Base-by-base conservation (phyloP, 2,329 filamentous ascomycete species). In the Clarireedia monteithiana region DNA sequence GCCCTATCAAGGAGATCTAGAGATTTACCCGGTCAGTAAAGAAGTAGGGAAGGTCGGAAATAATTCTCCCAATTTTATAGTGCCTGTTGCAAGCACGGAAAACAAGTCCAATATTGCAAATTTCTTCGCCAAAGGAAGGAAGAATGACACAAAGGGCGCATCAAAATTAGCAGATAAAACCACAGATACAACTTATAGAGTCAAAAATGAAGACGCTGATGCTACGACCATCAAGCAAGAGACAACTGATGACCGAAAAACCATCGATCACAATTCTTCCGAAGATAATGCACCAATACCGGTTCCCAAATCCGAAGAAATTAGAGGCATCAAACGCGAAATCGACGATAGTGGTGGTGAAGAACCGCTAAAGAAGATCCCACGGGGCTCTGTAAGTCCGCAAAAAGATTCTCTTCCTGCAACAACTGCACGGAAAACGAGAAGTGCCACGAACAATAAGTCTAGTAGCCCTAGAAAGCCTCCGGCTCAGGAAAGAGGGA, bases 11-110 rank as follows among this genome's bases (percentile, higher is more conserved):
- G 89, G 88, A 4, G 85, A 89, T 54, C 74, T 99, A 7, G 89
- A 95, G 54, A 84, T 88, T 53, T 96, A 96, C 68, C 84, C 87
- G 0, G 94, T 99, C 2, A 84, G 79, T 64, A 88, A 89, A 68
- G 91, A 94, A 4, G 92, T 97, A 0, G 91, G 91, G 0, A 97
- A 96, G 72, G 91, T 96, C 0, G 91, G 92, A 5, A 96, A 95
- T 64, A 88, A 95, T 69, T 95, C 88, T 20, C 84, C 89, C 0
- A 80, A 79, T 0, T 96, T 96, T 66, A 79, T 96, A 46, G 75
- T 96, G 1, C 92, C 92, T 0, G 73, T 96, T 36, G 80, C 88
- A 65, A 95, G 88, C 71, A 85, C 83, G 61, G 88, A 91, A 66
- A 96, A 96, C 70, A 96, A 95, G 74, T 84, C 80, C 50, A 96